Conservation (phyloP, 371 early-diverging fungal species). For the Dinochytrium kinnereticum region DNA sequence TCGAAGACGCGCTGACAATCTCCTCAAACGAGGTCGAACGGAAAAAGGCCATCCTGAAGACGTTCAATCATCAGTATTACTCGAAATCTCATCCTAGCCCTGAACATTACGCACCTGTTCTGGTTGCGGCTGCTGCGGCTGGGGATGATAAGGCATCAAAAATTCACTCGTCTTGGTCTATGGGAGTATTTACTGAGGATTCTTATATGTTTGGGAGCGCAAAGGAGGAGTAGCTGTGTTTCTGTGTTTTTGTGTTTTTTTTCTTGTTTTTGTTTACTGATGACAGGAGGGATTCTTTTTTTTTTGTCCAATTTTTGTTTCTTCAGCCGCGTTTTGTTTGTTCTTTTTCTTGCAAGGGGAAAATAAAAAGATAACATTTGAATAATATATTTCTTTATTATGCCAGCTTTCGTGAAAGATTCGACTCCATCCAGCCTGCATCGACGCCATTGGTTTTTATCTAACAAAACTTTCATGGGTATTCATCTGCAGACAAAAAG, state of each 20-base stretch:
- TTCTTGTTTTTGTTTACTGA: too few relatives aligned
- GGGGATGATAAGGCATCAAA: background rate
- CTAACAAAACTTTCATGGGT: too few relatives aligned
- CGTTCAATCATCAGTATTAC: constrained; percentile 16
- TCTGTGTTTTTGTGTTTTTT: background rate
- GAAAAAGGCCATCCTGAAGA: constrained; percentile 1
- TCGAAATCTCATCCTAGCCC: constrained; percentile 35
- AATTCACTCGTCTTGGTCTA: constrained; percentile 18
- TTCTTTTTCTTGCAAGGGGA: too few relatives aligned
- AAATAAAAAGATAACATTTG: too few relatives aligned
- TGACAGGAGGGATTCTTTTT: too few relatives aligned
- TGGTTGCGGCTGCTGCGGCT: constrained; percentile 48
- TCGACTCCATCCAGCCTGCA: too few relatives aligned
- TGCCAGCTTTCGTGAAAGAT: too few relatives aligned
- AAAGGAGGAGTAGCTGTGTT: background rate
- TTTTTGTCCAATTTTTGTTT: too few relatives aligned
- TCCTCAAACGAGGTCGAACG: background rate
- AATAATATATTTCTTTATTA: too few relatives aligned
- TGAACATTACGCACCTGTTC: constrained; percentile 52
- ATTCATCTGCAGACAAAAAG: too few relatives aligned
- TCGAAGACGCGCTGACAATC: constrained; percentile 15
- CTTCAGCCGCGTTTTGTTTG: too few relatives aligned
- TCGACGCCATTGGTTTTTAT: too few relatives aligned
- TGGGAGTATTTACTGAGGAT: constrained; percentile 17
- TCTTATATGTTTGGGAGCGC: constrained; percentile 28